phyloP scores from a whole-genome alignment of 345 rosid species.

The Bruguiera sexangula region DNA sequence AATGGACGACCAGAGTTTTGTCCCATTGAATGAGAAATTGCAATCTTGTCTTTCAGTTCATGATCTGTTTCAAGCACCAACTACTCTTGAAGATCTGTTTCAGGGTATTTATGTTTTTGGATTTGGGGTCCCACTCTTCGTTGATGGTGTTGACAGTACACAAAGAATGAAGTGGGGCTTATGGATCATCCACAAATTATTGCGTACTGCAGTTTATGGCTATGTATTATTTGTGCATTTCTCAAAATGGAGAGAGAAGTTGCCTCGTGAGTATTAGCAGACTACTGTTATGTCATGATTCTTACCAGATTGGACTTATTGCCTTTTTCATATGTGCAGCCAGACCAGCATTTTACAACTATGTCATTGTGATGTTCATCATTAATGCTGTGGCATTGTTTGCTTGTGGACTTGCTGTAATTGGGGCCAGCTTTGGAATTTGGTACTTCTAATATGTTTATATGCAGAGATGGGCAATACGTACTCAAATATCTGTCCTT shows the following conservation, averaged over 20 bases:
- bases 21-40: no score
- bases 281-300: background rate
- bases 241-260: slow-evolving; percentile 42
- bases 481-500: background rate
- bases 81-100: background rate
- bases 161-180: slow-evolving; percentile 37
- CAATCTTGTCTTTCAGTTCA: background rate
- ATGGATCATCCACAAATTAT: slow-evolving; percentile 36
- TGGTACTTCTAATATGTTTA: slow-evolving; percentile 25
- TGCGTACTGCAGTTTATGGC: slow-evolving; percentile 37
- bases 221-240: slow-evolving; percentile 40
- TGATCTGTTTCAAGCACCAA: background rate
- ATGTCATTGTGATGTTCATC: slow-evolving; percentile 34
- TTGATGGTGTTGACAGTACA: slow-evolving; percentile 21
- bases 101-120: slow-evolving; percentile 41
- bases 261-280: slow-evolving; percentile 34
- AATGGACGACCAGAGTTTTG: no score
- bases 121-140: slow-evolving; percentile 36
- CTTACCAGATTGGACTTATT: background rate
- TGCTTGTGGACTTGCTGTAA: slow-evolving; percentile 30
- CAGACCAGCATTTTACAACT: slow-evolving; percentile 41
- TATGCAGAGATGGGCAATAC: background rate
- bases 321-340: slow-evolving; percentile 24
- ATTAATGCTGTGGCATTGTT: slow-evolving; percentile 24
- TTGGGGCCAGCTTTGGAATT: slow-evolving; percentile 40